Base-by-base conservation (phyloP, 73 alveolate species). In the Durusdinium trenchii region DNA sequence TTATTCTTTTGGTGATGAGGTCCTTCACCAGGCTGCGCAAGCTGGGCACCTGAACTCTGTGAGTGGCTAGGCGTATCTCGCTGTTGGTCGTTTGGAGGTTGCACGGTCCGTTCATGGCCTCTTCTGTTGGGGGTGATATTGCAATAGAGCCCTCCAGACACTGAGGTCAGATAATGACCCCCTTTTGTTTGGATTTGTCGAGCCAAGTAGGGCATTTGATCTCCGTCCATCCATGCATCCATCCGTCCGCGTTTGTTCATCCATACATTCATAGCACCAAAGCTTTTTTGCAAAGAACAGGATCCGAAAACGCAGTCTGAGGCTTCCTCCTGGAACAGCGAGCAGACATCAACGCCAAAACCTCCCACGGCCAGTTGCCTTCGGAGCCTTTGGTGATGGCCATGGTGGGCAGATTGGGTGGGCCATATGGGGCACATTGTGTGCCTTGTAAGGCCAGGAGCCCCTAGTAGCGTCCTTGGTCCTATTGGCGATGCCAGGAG, bases 321-420 rank as follows among this genome's bases (percentile, higher is more conserved):
- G 97, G 97, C 26, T 90, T 90, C 57, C 81, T 90, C 28, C 43
- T 90, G 36, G 89, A 90, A 75, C 87, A 52, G 35, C 97, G 97
- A 6, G 97, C 97, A 32, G 97, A 90, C 45, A 75, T 90, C 52
- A 46, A 35, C n/a, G 97, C 97, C 43, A 90, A 90, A 87, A 90
- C 97, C 89, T 40, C 87, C 46, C 75, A 67, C 32, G 97, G 97
- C 43, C 97, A 90, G 32, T 47, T 90, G 30, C 89, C 97, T 2
- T 75, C 97, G 40, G 97, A 62, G 97, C 51, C 87, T 45, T 67
- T 38, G 85, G 52, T 73, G 85, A 10, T n/a, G 26, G 14, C 14
- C 46, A 16, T 67, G 16, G 69, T 57, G 12, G 32, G 23, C 12
- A 23, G 69, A 16, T 12, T 12, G 23, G 69, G 69, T 57, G 69